Base-by-base conservation (phyloP, 2,329 filamentous ascomycete species). In the Neopestalotiopsis rosae region DNA sequence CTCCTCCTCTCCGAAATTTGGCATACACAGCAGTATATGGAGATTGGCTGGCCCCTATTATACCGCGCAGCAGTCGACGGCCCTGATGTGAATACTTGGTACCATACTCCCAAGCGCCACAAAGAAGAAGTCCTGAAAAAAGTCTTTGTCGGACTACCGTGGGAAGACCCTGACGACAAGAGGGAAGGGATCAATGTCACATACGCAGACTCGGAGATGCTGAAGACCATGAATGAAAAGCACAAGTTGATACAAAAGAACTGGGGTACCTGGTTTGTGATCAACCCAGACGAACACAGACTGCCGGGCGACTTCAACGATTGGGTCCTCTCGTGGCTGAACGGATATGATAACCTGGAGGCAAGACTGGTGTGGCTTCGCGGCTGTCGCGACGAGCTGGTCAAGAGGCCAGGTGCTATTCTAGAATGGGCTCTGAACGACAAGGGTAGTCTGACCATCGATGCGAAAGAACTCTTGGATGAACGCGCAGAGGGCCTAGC, bases 331-430 rank as follows among this genome's bases (percentile, higher is more conserved):
- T 59, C 45, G 14, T 68, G 67, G 67, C 24, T 68, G 17, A 28
- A 40, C 4, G 67, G 61, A 10, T 65, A 68, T 9, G 67, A 65
- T 20, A 20, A n/a, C 4, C 61, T 64, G 6, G 67, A 65, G 34
- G 67, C 61, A n/a, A 28, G 65, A 14, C 57, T 42, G 42, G 10
- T 65, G 14, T 68, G 67, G 67, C 17, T 68, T 24, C 40, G 34
- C 20, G 62, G 57, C 20, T 64, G 61, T 34, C 17, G 40, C 32
- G 24, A 57, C 6, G 49, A 68, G 32, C 1, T 68, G 30, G 5
- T 64, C 30, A 34, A 32, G 42, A 42, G 13, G 49, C 45, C 67
- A 6, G 45, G 40, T 5, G 42, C 42, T 5, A 3, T 68, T 32
- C 14, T 49, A 2, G n/a, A 61, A 17, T 68, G 61, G 67, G 61